Evolutionary conservation across 2,329 filamentous ascomycete species (phyloP), one percentile per base, ranked within the genome.

Genomic region (Mollisia scopiformis): DNA sequence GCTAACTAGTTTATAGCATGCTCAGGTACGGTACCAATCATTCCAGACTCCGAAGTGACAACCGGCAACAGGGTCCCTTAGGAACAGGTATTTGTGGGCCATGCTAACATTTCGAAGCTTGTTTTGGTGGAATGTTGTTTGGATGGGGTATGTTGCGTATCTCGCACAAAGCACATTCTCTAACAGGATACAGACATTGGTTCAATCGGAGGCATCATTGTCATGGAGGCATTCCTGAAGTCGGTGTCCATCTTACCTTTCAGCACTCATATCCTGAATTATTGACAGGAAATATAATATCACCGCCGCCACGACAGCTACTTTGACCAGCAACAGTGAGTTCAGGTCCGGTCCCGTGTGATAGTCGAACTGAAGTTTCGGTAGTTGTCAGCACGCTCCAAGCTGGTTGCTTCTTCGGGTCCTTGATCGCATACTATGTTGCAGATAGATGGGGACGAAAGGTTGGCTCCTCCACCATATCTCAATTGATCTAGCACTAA

Each of bases 141-240:
- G 84, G 84, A 47, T 85, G 84, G 88, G 71, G 68, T 68, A 57
- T 23, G 67, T 66, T 31, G 3, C 23, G 5, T 16, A 11, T 30
- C n/a, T 19, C n/a, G 6, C 39, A 10, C 6, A 8, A 43, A 2
- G 13, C 10, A 21, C 23, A 10, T 10, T 2, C 23, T 43, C 39
- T 43, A 19, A 43, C 39, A 21, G 6, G 39, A 35, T 35, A 2
- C 2, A 69, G 89, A 92, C 73, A 88, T 90, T 75, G 87, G 89
- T 71, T 88, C 92, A 10, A 92, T 91, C 82, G 90, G 88, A 49
- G 88, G 88, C 59, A 86, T 94, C 65, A 78, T 94, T 59, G 91
- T 89, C 2, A 82, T 93, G 69, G 76, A 82, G 21, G 80, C 81
- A 10, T 91, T 90, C 68, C 80, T 84, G 71, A 72, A 75, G 78